phyloP scores from a whole-genome alignment of 2,329 filamentous ascomycete genomes.

The Pestalotiopsis sp. region DNA sequence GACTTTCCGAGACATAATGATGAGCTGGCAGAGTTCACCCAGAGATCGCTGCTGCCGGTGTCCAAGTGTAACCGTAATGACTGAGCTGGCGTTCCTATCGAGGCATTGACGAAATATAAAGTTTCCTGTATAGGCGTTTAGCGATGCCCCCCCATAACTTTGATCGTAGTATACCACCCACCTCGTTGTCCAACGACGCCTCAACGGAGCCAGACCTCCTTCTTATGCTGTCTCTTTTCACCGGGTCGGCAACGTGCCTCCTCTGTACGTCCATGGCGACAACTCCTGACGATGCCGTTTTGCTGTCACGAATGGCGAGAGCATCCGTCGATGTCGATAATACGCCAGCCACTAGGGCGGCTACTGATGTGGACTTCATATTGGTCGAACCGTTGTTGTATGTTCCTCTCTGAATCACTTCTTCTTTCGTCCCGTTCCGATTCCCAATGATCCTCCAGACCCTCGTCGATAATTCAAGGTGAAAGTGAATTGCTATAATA shows the following conservation, averaged over 20 bases:
- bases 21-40: conserved; percentile 69
- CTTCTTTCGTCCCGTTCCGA: background rate
- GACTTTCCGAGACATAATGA: conserved; percentile 52
- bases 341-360: conserved; percentile 27
- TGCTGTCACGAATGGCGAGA: conserved; percentile 25
- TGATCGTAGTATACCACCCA: conserved; percentile 30
- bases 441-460: conserved; percentile 9
- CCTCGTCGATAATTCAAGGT: conserved; percentile 15
- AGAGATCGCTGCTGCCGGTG: conserved; percentile 70
- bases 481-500: conserved; percentile 19
- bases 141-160: conserved; percentile 10
- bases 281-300: conserved; percentile 38
- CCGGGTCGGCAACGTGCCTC: conserved; percentile 39
- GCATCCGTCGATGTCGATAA: conserved; percentile 25
- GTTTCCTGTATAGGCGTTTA: conserved; percentile 47
- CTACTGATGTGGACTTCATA: conserved; percentile 23
- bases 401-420: background rate
- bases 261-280: conserved; percentile 48
- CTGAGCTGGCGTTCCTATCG: conserved; percentile 64
- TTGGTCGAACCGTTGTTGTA: conserved; percentile 3
- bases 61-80: conserved; percentile 61
- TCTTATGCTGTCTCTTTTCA: conserved; percentile 45
- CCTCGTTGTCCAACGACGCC: conserved; percentile 57
- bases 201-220: conserved; percentile 43
- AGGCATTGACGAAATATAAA: conserved; percentile 65